phyloP scores from a whole-genome alignment of 768 basidiomycete species.

The Kwoniella mangroviensis region DNA sequence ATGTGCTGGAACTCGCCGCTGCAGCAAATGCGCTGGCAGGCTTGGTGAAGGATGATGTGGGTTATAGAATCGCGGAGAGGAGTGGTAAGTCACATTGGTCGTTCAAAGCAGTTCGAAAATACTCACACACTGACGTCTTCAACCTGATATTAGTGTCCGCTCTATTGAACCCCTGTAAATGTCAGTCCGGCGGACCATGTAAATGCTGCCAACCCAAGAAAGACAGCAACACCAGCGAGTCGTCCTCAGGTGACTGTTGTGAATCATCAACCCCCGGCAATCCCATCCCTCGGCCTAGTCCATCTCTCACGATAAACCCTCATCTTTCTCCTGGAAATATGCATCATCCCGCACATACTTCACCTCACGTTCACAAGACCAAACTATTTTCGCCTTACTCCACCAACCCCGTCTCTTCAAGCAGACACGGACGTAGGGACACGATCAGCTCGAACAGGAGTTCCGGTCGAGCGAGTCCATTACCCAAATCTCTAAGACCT shows the following conservation, averaged over 20 bases:
- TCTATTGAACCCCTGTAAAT: conserved; percentile 58
- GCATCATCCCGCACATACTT: conserved; percentile 55
- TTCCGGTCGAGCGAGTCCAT: conserved; percentile 11
- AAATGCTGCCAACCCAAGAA: conserved; percentile 55
- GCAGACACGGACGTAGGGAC: conserved; percentile 30
- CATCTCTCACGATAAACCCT: conserved; percentile 10
- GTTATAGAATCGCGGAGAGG: conserved; percentile 30
- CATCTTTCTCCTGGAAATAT: conserved; percentile 41
- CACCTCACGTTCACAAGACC: conserved; percentile 56
- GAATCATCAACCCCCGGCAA: conserved; percentile 6
- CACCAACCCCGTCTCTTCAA: conserved; percentile 23
- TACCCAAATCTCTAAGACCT: conserved; percentile 7
- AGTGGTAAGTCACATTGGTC: conserved; percentile 33
- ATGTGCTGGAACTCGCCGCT: conserved; percentile 54
- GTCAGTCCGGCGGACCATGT: conserved; percentile 54
- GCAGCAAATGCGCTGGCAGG: conserved; percentile 52
- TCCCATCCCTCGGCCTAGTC: conserved; percentile 4
- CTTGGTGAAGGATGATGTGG: conserved; percentile 23
- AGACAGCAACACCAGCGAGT: conserved; percentile 9
- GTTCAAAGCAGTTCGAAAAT: neutral
- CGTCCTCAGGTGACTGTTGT: conserved; percentile 12
- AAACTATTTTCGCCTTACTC: conserved; percentile 56
- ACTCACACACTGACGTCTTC: neutral
- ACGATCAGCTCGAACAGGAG: neutral
- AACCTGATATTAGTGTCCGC: conserved; percentile 17